Evolutionary conservation across 2,329 filamentous ascomycete genomes (phyloP).

Genomic region (Curvularia verruculosa): DNA sequence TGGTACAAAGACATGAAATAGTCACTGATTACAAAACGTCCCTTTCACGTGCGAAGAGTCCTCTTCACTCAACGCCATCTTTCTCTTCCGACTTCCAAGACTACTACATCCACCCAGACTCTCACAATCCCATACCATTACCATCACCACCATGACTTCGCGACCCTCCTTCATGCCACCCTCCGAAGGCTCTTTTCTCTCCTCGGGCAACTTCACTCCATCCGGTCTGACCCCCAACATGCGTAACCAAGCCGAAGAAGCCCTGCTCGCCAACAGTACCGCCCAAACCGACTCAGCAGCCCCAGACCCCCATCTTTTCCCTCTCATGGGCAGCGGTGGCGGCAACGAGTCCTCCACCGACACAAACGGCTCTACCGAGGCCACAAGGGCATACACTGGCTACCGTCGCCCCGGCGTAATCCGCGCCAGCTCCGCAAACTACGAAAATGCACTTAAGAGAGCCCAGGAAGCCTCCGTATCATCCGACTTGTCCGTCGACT

Average conservation of each 20-base stretch:
- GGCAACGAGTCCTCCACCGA: slow-evolving; percentile 11
- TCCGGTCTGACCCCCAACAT: slow-evolving; percentile 46
- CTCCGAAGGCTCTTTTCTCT: slow-evolving; percentile 27
- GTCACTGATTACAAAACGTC: slow-evolving; percentile 2
- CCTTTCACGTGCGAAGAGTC: not conserved
- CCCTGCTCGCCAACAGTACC: slow-evolving; percentile 37
- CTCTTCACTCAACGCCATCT: not conserved
- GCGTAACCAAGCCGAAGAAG: slow-evolving; percentile 45
- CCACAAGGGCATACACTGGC: slow-evolving; percentile 31
- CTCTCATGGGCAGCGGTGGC: slow-evolving; percentile 11
- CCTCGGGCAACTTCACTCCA: slow-evolving; percentile 31
- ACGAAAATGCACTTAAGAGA: slow-evolving; percentile 35
- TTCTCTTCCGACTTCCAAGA: not conserved
- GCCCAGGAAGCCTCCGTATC: slow-evolving; percentile 33
- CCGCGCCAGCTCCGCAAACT: slow-evolving; percentile 41
- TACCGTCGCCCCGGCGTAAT: slow-evolving; percentile 31
- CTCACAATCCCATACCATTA: not conserved
- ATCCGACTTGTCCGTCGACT: slow-evolving; percentile 31
- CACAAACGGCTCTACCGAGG: slow-evolving; percentile 25
- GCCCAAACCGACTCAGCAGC: slow-evolving; percentile 47
- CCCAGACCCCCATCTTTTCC: slow-evolving; percentile 30
- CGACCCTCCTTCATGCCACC: slow-evolving; percentile 28
- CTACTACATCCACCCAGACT: slow-evolving; percentile 2
- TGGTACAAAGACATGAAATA: slow-evolving; percentile 13
- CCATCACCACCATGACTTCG: slow-evolving; percentile 23